phyloP scores from a whole-genome alignment of 2,329 filamentous ascomycete species.

The Colletotrichum chrysophilum region DNA sequence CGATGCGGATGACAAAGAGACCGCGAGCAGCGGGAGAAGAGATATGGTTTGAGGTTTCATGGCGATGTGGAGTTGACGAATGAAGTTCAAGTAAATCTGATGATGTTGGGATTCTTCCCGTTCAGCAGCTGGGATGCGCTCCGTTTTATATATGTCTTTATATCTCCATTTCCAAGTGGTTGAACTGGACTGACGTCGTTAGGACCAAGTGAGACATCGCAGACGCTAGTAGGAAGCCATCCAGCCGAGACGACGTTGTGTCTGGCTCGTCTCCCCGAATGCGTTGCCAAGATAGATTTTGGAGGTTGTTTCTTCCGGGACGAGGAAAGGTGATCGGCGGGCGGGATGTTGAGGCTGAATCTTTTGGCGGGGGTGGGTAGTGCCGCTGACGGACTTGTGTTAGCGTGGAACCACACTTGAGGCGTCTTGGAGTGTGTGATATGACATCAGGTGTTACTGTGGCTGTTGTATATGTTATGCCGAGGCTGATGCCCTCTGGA shows the following conservation, averaged over 20 bases:
- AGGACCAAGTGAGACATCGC: accelerated
- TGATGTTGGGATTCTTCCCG: too few species aligned
- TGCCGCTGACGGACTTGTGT: not conserved
- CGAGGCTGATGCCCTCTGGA: too few species aligned
- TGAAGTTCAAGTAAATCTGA: too few species aligned
- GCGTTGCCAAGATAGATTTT: not conserved
- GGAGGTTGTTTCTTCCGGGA: not conserved
- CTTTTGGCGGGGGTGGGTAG: accelerated
- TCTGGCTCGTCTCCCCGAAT: not conserved
- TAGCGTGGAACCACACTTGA: not conserved
- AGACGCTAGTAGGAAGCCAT: accelerated
- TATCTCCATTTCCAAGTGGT: too few species aligned
- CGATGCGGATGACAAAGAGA: not conserved
- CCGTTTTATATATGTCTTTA: too few species aligned
- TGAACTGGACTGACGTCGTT: not conserved
- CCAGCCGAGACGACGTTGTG: not conserved
- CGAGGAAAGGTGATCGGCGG: not conserved
- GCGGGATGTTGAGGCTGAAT: not conserved
- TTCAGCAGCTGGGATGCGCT: too few species aligned
- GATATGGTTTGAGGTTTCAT: not conserved
- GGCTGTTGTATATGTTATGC: not conserved
- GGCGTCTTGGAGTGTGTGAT: not conserved
- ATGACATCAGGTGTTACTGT: not conserved
- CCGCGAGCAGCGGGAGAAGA: not conserved
- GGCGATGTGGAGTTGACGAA: too few species aligned